Percentiles rank a stretch among this genome's conserved stretches.
phyloP scores from a whole-genome alignment of 192 early-diverging fungal genomes.

The Coemansia sp. region DNA sequence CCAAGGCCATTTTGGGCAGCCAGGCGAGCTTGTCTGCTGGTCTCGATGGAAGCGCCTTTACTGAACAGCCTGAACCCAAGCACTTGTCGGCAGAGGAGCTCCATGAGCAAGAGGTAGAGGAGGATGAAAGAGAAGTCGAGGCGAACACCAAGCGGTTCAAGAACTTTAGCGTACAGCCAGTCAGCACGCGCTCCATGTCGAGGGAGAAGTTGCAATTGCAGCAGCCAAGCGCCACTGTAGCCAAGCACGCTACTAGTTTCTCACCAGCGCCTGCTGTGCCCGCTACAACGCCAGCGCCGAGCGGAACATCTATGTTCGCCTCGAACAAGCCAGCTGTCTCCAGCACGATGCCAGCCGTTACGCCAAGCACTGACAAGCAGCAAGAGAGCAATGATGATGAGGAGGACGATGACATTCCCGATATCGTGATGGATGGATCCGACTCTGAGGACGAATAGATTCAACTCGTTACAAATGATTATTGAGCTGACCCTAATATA shows the following conservation, averaged over 20 bases:
- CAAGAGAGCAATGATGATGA: constrained; percentile 12
- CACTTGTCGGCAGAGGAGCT: neutral
- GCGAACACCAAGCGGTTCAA: constrained; percentile 29
- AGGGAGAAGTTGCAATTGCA: neutral
- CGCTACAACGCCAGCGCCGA: neutral
- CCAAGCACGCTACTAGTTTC: neutral
- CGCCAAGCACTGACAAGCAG: neutral
- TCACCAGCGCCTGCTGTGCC: neutral
- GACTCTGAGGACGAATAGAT: constrained; percentile 49
- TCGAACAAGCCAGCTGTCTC: neutral
- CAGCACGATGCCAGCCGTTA: neutral
- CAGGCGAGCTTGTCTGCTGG: constrained; percentile 21
- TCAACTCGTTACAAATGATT: neutral
- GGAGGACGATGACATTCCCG: constrained; percentile 44
- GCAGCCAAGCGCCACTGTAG: neutral
- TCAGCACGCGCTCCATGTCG: constrained; percentile 6
- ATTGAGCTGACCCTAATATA: constrained; percentile 27
- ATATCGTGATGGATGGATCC: constrained; percentile 55
- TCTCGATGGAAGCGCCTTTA: constrained; percentile 12
- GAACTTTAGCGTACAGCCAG: constrained; percentile 10
- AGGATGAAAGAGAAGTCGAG: constrained; percentile 3
- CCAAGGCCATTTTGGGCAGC: constrained; percentile 18
- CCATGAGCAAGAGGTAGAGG: neutral
- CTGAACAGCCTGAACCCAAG: neutral
- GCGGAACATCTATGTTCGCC: neutral